phyloP scores from a whole-genome alignment of 2,329 filamentous ascomycete genomes.

The Tolypocladium capitatum region DNA sequence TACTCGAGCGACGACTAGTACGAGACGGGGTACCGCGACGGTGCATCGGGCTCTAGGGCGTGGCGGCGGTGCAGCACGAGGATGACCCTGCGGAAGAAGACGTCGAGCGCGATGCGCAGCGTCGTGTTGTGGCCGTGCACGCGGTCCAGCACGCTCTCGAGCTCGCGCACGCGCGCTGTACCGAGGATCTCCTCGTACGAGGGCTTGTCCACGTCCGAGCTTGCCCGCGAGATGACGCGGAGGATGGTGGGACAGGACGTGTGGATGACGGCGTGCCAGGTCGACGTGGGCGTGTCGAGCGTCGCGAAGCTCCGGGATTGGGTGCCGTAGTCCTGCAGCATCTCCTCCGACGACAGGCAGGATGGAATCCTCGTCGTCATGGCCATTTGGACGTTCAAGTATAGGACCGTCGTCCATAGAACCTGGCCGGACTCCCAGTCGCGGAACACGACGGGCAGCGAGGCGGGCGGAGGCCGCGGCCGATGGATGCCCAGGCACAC shows the following conservation, averaged over 20 bases:
- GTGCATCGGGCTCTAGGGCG: constrained; percentile 3
- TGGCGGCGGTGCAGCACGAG: constrained; percentile 4
- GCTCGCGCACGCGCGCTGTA: constrained; percentile 4
- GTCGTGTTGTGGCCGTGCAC: neutral
- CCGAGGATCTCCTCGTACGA: constrained; percentile 4
- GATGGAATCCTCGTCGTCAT: constrained; percentile 3
- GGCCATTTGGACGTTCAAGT: constrained; percentile 5
- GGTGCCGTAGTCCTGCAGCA: neutral
- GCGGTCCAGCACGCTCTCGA: constrained; percentile 1
- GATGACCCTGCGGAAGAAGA: constrained; percentile 4
- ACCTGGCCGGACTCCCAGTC: constrained; percentile 2
- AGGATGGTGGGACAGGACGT: constrained; percentile 1
- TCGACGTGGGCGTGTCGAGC: neutral
- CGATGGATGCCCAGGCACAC: constrained; percentile 3
- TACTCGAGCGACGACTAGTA: constrained; percentile 7
- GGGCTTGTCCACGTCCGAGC: constrained; percentile 1
- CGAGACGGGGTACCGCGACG: constrained; percentile 1
- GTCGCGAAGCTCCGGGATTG: neutral
- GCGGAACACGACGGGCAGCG: neutral
- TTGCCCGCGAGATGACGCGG: constrained; percentile 1
- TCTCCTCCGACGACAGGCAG: constrained; percentile 1
- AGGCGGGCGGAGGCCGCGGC: neutral
- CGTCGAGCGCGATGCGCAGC: constrained; percentile 4
- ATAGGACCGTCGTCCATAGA: constrained; percentile 3
- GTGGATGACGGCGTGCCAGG: constrained; percentile 1